A percentile compares a stretch with the other conserved stretches of the same genome.
These are phyloP conservation scores for Chalciporus sp. DNA, from an alignment of 1,284 basidiomycete species.

Conservation along the genomic window DNA sequence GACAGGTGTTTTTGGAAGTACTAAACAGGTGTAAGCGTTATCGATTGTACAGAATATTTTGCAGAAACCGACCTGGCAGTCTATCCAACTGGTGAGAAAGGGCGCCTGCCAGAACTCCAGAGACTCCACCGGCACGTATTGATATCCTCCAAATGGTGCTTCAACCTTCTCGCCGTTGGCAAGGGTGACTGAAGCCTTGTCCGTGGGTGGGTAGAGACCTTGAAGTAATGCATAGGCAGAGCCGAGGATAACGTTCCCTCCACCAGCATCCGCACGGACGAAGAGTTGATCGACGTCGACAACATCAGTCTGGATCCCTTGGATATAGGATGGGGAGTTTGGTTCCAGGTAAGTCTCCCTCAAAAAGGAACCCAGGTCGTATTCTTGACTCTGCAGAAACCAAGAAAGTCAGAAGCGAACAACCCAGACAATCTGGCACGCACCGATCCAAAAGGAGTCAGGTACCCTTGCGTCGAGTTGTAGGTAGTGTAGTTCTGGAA, in stretches of 20 bases:
- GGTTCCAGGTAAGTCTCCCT: conserved; percentile 40
- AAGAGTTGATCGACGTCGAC: conserved; percentile 34
- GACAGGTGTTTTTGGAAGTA: conserved; percentile 31
- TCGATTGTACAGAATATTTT: not conserved
- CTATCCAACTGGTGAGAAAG: conserved; percentile 36
- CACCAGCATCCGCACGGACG: conserved; percentile 44
- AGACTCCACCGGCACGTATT: conserved; percentile 38
- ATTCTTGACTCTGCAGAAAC: conserved; percentile 36
- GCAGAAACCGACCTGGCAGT: conserved; percentile 25
- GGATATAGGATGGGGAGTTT: conserved; percentile 34
- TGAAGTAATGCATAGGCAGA: conserved; percentile 41
- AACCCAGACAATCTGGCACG: conserved; percentile 1
- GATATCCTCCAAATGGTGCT: conserved; percentile 54
- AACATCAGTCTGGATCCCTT: conserved; percentile 35
- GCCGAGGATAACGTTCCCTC: conserved; percentile 47
- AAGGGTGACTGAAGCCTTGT: conserved; percentile 37
- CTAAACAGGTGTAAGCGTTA: conserved; percentile 8
- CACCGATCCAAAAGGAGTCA: conserved; percentile 50
- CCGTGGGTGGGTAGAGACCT: conserved; percentile 47
- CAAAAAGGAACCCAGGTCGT: conserved; percentile 43
- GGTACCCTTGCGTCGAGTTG: conserved; percentile 42
- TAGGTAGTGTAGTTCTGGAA: conserved; percentile 41
- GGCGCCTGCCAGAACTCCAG: conserved; percentile 30
- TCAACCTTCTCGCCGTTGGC: conserved; percentile 52
- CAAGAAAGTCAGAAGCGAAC: not conserved